Base-by-base conservation (phyloP, 768 basidiomycete species). In the Crepidotus variabilis region DNA sequence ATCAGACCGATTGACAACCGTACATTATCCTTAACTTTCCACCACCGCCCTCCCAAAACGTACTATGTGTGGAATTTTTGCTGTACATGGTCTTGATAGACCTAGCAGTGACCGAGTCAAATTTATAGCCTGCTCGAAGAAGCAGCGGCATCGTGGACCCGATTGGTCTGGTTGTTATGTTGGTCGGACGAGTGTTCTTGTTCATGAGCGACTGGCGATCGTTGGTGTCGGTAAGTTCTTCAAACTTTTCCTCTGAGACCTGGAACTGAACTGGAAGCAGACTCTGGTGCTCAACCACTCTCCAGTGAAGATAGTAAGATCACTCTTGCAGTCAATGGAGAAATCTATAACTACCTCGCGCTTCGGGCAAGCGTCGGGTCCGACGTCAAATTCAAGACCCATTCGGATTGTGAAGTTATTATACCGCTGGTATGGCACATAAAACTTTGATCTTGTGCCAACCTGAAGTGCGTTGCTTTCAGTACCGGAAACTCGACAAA, bases 111-210 rank as follows among this genome's bases (percentile, higher is more conserved):
- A 88, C 63, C 81, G 95, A 60, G 77, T 87, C 47, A 83, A 78
- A 54, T 88, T 86, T 65, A 86, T 98, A 56, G 87, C 92, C 2
- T 81, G 91, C 64, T 94, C 94, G 10, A 97, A 94, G 74, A 86
- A 85, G 60, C 86, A 92, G 58, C 83, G 96, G 51, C 95, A 97
- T 69, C 87, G 95, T 60, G 97, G 97, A 13, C 97, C 97, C 10
- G 97, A 99, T 73, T 99, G 97, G 97, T 94, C 93, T 13, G 97
- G 97, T 24, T 96, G 92, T 74, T 88, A 85, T 71, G 90, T 94
- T 60, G 91, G 90, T 47, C 84, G 86, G 70, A 80, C 87, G 51
- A 79, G 82, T 43, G 82, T 97, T 56, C 84, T 99, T 60, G 90
- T 91, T 33, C 97, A 99, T 63, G 97, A 99, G 69, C 88, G 97